Conservation (phyloP, 2,329 filamentous ascomycete species). For the Exophiala dermatitidis region DNA sequence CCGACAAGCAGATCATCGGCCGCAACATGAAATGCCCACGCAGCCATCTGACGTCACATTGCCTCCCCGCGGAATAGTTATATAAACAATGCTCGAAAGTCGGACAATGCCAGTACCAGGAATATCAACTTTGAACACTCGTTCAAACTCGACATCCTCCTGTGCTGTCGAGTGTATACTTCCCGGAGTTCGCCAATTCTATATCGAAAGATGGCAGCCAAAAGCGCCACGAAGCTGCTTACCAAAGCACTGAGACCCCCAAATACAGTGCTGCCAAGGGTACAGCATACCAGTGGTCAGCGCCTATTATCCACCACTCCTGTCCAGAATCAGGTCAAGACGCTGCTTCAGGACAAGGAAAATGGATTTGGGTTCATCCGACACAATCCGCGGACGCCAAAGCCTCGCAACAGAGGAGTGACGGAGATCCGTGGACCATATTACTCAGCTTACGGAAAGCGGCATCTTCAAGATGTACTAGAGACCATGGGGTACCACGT, state of each 20-base stretch:
- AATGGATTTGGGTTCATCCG: slow-evolving; percentile 47
- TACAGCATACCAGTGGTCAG: slow-evolving; percentile 20
- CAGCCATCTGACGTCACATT: not conserved
- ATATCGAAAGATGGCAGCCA: not conserved
- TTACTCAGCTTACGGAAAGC: slow-evolving; percentile 49
- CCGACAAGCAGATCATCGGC: not conserved
- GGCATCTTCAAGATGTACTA: slow-evolving; percentile 47
- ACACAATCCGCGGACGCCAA: slow-evolving; percentile 44
- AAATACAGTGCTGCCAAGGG: not conserved
- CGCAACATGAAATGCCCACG: not conserved
- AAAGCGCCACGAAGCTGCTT: slow-evolving; percentile 1
- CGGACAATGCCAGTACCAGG: not conserved
- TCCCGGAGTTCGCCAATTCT: too few relatives aligned
- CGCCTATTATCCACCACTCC: slow-evolving; percentile 10
- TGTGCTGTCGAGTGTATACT: too few relatives aligned
- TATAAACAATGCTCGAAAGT: not conserved
- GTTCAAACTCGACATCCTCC: too few relatives aligned
- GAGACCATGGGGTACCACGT: slow-evolving; percentile 51
- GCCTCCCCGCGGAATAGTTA: not conserved
- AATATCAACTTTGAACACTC: too few relatives aligned
- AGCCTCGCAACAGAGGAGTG: slow-evolving; percentile 45
- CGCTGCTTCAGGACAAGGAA: slow-evolving; percentile 44
- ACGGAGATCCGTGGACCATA: slow-evolving; percentile 53
- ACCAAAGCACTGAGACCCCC: slow-evolving; percentile 7
- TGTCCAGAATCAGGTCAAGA: slow-evolving; percentile 25